phyloP scores from a whole-genome alignment of 129 eudicot genomes.

The Centaurea solstitialis region DNA sequence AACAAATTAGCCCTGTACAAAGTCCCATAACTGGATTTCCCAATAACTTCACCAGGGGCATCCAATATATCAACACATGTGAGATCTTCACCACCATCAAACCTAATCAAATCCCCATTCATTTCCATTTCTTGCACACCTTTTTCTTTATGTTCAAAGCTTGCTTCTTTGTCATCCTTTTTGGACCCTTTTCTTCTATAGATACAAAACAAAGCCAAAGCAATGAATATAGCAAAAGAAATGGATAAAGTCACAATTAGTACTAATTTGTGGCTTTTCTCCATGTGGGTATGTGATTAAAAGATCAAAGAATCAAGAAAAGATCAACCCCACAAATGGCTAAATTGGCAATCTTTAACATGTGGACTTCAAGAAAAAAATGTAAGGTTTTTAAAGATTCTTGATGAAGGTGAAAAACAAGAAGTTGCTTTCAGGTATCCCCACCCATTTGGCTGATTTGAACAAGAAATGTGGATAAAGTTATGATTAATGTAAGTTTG shows the following conservation, averaged over 20 bases:
- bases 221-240: slow-evolving; percentile 34
- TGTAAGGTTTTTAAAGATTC: not conserved
- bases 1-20: slow-evolving; percentile 70
- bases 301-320: slow-evolving; percentile 17
- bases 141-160: slow-evolving; percentile 43
- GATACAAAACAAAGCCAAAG: slow-evolving; percentile 34
- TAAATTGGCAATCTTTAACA: not conserved
- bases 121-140: slow-evolving; percentile 34
- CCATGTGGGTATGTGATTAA: slow-evolving; percentile 50
- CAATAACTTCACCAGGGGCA: slow-evolving; percentile 91
- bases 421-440: not conserved
- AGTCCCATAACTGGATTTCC: slow-evolving; percentile 85
- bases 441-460: slow-evolving; percentile 3
- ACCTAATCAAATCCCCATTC: slow-evolving; percentile 55
- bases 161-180: slow-evolving; percentile 42
- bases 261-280: slow-evolving; percentile 43
- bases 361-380: not conserved
- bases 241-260: slow-evolving; percentile 43
- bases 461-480: not conserved
- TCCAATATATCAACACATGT: slow-evolving; percentile 69
- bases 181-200: slow-evolving; percentile 40
- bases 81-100: slow-evolving; percentile 75
- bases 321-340: not conserved
- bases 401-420: not conserved
- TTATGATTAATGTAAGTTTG: not conserved